A percentile compares a stretch with the other conserved stretches of the same genome.
phyloP scores from a whole-genome alignment of 768 basidiomycete species.

The Kwoniella sp. region DNA sequence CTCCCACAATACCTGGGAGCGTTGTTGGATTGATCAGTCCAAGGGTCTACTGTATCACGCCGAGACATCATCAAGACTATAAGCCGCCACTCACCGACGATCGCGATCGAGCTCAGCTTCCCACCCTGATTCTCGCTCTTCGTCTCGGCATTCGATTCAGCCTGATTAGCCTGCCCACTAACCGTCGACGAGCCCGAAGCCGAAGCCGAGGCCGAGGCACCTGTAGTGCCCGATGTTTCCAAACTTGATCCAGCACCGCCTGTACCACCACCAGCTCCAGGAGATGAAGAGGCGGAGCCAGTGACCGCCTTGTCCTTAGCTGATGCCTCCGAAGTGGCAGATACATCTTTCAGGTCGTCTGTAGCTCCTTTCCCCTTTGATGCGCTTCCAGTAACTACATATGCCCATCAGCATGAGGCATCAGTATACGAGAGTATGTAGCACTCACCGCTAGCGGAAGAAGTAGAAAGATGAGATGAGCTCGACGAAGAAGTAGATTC shows the following conservation, averaged over 20 bases:
- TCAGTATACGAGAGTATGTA: background rate
- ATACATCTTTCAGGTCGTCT: background rate
- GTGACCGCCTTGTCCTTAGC: background rate
- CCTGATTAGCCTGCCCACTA: constrained; percentile 4
- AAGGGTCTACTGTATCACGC: background rate
- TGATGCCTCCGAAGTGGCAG: background rate
- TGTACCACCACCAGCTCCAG: too few species aligned
- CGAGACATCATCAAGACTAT: background rate
- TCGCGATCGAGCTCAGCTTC: constrained; percentile 17
- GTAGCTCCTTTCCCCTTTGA: background rate
- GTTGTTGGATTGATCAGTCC: too few species aligned
- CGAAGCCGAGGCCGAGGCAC: background rate
- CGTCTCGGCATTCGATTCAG: constrained; percentile 5
- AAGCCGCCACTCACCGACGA: constrained; percentile 19
- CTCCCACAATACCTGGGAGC: constrained; percentile 23
- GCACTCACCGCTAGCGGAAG: background rate
- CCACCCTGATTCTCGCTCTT: constrained; percentile 2
- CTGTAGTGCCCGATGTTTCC: background rate
- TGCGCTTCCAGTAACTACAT: background rate
- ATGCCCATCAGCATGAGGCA: background rate
- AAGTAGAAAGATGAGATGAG: background rate
- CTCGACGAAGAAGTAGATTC: background rate
- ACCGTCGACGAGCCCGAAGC: background rate
- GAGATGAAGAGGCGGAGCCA: background rate
- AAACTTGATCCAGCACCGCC: background rate